These are phyloP conservation scores for Wickerhamiella lipophila DNA, from an alignment of 805 yeast genomes.

Conservation along the genomic window DNA sequence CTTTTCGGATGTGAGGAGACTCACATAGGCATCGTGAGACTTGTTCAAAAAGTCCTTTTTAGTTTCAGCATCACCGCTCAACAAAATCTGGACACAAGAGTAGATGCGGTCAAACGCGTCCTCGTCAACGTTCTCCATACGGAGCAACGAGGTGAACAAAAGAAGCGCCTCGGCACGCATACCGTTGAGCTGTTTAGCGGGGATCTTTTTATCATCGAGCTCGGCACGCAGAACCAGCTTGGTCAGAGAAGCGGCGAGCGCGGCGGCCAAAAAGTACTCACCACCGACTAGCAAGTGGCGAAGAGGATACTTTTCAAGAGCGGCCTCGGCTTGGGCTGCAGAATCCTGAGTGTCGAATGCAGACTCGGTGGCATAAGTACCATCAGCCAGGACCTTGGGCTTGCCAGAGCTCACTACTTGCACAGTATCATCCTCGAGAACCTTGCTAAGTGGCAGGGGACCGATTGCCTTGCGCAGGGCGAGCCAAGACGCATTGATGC, in stretches of 20 bases:
- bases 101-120: constrained; percentile 92
- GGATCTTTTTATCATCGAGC: constrained; percentile 32
- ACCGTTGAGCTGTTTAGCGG: constrained; percentile 52
- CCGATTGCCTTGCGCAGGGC: constrained; percentile 73
- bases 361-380: constrained; percentile 93
- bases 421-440: constrained; percentile 18
- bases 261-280: constrained; percentile 82
- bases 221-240: constrained; percentile 72
- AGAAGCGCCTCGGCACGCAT: constrained; percentile 89
- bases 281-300: constrained; percentile 74
- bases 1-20: constrained; percentile 45
- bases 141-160: constrained; percentile 77
- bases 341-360: constrained; percentile 43
- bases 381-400: constrained; percentile 92
- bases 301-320: constrained; percentile 45
- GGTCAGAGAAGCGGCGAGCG: constrained; percentile 74
- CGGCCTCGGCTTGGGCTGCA: constrained; percentile 17
- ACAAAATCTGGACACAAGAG: constrained; percentile 70
- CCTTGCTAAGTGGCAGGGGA: constrained; percentile 60
- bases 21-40: constrained; percentile 71
- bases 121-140: constrained; percentile 85
- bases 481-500: constrained; percentile 76
- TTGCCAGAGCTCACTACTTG: constrained; percentile 27
- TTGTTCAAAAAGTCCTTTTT: constrained; percentile 73
- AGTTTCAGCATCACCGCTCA: constrained; percentile 35